Conservation (phyloP, 495 filamentous ascomycete species). For the Penicillium taxi region DNA sequence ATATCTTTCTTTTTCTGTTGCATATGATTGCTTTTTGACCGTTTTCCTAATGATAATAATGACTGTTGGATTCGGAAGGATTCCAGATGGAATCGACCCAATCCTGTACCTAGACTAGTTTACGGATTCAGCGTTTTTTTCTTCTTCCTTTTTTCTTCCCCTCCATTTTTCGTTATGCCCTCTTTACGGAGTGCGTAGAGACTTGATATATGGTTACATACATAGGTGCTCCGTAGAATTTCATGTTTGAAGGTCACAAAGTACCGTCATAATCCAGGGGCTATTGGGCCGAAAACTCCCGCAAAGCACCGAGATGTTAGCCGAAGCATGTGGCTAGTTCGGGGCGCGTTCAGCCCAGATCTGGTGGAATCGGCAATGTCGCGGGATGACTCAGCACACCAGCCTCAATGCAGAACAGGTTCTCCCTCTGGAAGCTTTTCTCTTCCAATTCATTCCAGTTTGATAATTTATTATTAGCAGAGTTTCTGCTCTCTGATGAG, state of each 20-base stretch:
- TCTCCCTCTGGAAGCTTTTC: conserved; percentile 13
- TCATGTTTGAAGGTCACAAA: neutral
- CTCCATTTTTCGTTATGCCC: too few relatives aligned
- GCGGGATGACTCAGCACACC: conserved; percentile 25
- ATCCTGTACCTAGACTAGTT: too few relatives aligned
- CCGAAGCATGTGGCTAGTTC: conserved; percentile 13
- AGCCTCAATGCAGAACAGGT: conserved; percentile 15
- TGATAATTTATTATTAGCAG: conserved; percentile 21
- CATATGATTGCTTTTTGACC: conserved; percentile 5
- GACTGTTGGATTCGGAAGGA: too few relatives aligned
- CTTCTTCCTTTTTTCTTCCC: too few relatives aligned
- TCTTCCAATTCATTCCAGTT: conserved; percentile 7
- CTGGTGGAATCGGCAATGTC: conserved; percentile 11
- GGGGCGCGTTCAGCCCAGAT: neutral
- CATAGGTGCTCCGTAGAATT: too few relatives aligned
- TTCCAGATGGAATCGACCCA: too few relatives aligned
- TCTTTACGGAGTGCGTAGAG: too few relatives aligned
- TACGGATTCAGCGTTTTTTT: too few relatives aligned
- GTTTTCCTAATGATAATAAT: too few relatives aligned
- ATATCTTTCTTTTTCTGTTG: neutral
- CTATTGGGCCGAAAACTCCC: conserved; percentile 24
- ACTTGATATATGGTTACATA: too few relatives aligned
- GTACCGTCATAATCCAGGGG: conserved; percentile 11
- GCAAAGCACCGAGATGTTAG: conserved; percentile 18
- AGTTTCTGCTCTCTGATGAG: conserved; percentile 41